Conservation (phyloP, 805 yeast species). For the Teunomyces tritomae region DNA sequence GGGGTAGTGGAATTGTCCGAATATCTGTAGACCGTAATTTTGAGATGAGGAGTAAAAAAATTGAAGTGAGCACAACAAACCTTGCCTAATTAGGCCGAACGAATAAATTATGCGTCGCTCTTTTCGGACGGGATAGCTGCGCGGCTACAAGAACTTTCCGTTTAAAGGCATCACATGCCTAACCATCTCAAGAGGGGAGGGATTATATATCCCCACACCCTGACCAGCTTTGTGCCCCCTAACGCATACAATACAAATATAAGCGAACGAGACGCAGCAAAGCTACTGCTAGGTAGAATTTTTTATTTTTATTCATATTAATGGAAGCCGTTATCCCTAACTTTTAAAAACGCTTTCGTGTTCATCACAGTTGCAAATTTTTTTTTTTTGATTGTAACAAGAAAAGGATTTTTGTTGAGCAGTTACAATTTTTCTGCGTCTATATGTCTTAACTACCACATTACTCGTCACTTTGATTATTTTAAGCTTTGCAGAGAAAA, state of each 20-base stretch:
- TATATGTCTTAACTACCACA: background rate
- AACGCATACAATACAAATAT: no score
- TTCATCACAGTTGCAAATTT: no score
- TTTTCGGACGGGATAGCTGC: background rate
- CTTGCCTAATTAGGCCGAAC: background rate
- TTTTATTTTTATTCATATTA: no score
- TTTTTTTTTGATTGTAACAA: no score
- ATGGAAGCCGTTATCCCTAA: no score
- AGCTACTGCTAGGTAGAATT: background rate
- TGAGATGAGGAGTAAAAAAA: constrained; percentile 1
- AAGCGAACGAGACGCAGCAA: no score
- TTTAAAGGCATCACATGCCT: background rate
- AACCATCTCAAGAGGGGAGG: no score
- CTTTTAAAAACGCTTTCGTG: no score
- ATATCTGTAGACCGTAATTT: background rate
- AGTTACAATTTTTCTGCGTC: background rate
- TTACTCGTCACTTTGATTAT: no score
- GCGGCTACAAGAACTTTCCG: background rate
- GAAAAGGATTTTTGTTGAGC: background rate
- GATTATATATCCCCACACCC: no score
- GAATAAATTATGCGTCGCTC: background rate
- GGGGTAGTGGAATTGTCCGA: background rate
- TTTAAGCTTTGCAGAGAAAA: background rate
- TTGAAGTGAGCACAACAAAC: background rate
- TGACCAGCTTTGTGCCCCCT: no score